Conservation (phyloP, 768 basidiomycete species). For the Boletus rufocinnamomeus region DNA sequence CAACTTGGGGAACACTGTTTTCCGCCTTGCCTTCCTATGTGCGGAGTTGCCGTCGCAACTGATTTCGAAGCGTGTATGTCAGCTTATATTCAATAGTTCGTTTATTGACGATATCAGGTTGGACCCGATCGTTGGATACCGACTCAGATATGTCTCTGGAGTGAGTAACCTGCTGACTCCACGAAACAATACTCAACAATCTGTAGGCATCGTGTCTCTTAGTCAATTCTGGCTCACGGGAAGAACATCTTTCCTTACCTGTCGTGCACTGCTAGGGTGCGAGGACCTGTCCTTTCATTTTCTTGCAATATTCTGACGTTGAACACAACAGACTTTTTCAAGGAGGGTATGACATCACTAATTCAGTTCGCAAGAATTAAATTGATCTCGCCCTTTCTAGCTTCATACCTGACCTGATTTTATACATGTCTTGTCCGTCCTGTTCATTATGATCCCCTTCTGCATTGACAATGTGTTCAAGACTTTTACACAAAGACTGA, state of each 20-base stretch:
- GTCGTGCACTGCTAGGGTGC: slow-evolving; percentile 50
- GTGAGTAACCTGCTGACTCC: slow-evolving; percentile 14
- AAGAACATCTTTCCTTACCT: slow-evolving; percentile 49
- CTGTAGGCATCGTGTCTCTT: slow-evolving; percentile 43
- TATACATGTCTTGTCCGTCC: slow-evolving; percentile 59
- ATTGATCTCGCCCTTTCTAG: slow-evolving; percentile 24
- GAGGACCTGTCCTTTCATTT: slow-evolving; percentile 1
- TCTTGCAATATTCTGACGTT: background rate
- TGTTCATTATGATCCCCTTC: background rate
- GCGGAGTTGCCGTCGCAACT: slow-evolving; percentile 67
- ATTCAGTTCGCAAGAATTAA: background rate
- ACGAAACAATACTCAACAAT: background rate
- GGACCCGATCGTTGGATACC: slow-evolving; percentile 70
- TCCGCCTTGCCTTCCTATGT: slow-evolving; percentile 50
- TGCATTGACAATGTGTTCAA: background rate
- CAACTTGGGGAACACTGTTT: slow-evolving; percentile 57
- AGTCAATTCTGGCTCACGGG: slow-evolving; percentile 59
- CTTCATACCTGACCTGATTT: slow-evolving; percentile 59
- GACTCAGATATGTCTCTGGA: slow-evolving; percentile 57
- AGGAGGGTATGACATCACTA: slow-evolving; percentile 39
- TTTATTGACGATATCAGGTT: slow-evolving; percentile 34
- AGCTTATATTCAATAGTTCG: background rate
- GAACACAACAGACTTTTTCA: slow-evolving; percentile 39
- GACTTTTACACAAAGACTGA: slow-evolving; percentile 60
- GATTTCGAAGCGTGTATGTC: slow-evolving; percentile 54